A percentile compares a stretch with the other conserved stretches of the same genome.
These are phyloP conservation scores for Plenodomus lindquistii DNA, from an alignment of 2,329 filamentous ascomycete species.

Conservation along the genomic window DNA sequence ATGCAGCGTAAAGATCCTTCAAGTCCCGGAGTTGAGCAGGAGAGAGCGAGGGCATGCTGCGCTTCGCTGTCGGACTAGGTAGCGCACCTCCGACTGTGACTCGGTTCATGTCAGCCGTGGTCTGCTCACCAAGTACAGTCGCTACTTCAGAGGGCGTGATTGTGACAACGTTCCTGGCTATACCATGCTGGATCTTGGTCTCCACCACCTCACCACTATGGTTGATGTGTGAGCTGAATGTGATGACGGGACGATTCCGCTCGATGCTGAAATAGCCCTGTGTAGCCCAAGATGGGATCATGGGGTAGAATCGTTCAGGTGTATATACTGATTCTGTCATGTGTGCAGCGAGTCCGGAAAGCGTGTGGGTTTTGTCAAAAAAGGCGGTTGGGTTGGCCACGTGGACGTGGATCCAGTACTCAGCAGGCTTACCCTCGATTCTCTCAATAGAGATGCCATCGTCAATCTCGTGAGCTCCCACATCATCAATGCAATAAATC, in stretches of 20 bases:
- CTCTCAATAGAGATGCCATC: conserved; percentile 75
- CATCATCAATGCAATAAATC: conserved; percentile 74
- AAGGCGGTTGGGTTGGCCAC: conserved; percentile 77
- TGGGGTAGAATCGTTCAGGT: conserved; percentile 59
- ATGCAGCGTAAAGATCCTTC: conserved; percentile 40
- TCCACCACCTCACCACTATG: conserved; percentile 58
- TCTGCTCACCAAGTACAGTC: conserved; percentile 41
- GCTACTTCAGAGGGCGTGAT: conserved; percentile 52
- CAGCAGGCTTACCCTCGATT: conserved; percentile 51
- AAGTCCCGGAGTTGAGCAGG: conserved; percentile 38
- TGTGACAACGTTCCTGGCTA: conserved; percentile 58
- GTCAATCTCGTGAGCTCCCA: conserved; percentile 71
- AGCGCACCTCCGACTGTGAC: conserved; percentile 33
- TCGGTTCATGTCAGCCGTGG: conserved; percentile 14
- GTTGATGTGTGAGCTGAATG: conserved; percentile 63
- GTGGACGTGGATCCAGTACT: conserved; percentile 78
- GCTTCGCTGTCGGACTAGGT: conserved; percentile 1
- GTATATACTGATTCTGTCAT: conserved; percentile 61
- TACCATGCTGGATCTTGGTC: conserved; percentile 57
- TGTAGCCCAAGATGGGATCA: conserved; percentile 58
- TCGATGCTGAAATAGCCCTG: conserved; percentile 59
- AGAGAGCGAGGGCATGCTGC: conserved; percentile 16
- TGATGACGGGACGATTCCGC: conserved; percentile 59
- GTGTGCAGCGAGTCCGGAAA: conserved; percentile 65
- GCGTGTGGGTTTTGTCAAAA: conserved; percentile 61